Evolutionary conservation across 148 eudicot species (phyloP), one percentile per base, ranked within the genome.

Genomic region (Limonium bicolor): DNA sequence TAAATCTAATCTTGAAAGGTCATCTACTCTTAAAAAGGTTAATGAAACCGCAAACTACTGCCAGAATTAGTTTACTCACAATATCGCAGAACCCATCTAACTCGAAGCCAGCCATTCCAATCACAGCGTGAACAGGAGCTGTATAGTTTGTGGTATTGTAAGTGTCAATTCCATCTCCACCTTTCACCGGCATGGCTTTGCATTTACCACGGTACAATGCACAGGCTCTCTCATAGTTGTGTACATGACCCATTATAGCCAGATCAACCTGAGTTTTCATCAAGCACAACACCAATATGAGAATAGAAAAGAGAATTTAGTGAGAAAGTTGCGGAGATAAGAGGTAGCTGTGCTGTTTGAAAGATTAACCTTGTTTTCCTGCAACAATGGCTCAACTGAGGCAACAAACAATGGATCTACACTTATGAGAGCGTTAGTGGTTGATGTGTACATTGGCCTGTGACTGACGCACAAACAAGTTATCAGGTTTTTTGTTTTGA

Each of bases 81-180:
- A 5, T 38, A 18, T 20, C 5, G 14, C n/a, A 0, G 40, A 73
- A 86, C 3, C 33, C 5, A 58, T 86, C 95, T 58, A 86, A 52
- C 20, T 10, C 40, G 60, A 80, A 86, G 23, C 95, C 95, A 55
- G 95, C 95, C 95, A 86, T 86, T 48, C 95, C 95, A 24, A 86
- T 77, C 28, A 86, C 34, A 43, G 70, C 80, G 2, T 86, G 95
- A 65, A 86, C 71, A 1, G 95, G 95, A 26, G 86, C 95, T n/a
- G 32, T 36, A 28, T 80, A 86, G 20, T 77, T 68, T 0, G 55
- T 55, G 43, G 65, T 69, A 15, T 80, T 66, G 5, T 56, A 80
- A 14, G 76, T 77, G 48, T 81, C 83, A 1, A 75, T 53, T 27
- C 83, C 95, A 28, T 48, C 51, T 14, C 20, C 60, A 53, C 70